Base-by-base conservation (phyloP, 306 rosid species). In the Ormosia semicastrata region DNA sequence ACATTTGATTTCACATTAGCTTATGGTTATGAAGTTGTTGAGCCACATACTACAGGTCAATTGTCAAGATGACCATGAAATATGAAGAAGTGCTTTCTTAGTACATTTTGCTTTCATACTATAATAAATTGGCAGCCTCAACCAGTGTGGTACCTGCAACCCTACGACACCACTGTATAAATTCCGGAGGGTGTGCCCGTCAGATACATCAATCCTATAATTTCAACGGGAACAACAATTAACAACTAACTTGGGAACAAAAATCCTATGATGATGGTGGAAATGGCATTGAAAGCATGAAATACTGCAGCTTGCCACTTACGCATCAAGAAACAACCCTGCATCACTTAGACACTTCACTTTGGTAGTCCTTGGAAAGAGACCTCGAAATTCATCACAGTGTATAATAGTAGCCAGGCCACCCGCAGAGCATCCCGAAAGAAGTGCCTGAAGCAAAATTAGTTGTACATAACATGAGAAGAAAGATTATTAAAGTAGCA, bases 401-500 rank as follows among this genome's bases (percentile, higher is more conserved):
- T 96, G 99, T 76, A 96, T 67, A 58, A 96, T 93, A 69, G 98
- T 81, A 65, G 99, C 99, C 47, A 96, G 78, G 72, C 99, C 99
- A 3, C 99, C 99, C 0, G 98, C 99, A n/a, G 99, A 96, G 87
- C 99, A 96, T 66, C 98, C 99, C 1, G 99, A 92, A 65, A 96
- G 94, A 86, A 96, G 94, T 81, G 98, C 94, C 94, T 95, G 91
- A 80, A 84, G 73, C 50, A 79, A n/a, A 50, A 65, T 29, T 18
- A 32, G 15, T 37, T 8, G 34, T 29, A 68, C 29, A 12, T 41
- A 58, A 30, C 62, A 62, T 70, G 73, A 32, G 66, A 79, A 75
- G 59, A 77, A 63, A 49, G 14, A 63, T 44, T 49, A 64, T 3
- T 59, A n/a, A 72, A 37, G 52, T 57, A 47, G 52, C 44, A 67